Conservation (phyloP, 331 rosid genomes). For the Stylosanthes scabra region DNA sequence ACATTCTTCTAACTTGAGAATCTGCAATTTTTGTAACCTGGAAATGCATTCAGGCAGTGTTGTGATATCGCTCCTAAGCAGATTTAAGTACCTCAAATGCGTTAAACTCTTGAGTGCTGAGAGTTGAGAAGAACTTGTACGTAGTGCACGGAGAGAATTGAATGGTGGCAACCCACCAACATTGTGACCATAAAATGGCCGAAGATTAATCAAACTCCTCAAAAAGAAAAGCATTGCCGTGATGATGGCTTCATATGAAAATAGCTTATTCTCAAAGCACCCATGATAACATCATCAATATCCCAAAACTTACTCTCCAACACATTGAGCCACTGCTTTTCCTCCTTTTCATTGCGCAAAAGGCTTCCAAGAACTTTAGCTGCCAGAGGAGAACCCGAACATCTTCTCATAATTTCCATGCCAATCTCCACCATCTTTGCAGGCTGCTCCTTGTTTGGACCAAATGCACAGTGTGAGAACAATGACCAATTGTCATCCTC, state of each 20-base stretch:
- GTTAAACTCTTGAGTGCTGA: neutral
- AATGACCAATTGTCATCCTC: conserved; percentile 25
- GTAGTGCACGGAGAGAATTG: conserved; percentile 2
- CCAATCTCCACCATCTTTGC: neutral
- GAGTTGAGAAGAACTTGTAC: neutral
- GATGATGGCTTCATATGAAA: neutral
- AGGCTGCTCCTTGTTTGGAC: neutral
- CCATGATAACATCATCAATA: neutral
- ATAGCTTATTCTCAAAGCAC: conserved; percentile 33
- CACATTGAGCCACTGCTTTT: conserved; percentile 9
- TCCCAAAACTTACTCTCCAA: conserved; percentile 28
- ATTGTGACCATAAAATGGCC: too few species aligned
- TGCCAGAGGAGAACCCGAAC: neutral
- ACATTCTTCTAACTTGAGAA: neutral
- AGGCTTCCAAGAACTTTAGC: conserved; percentile 30
- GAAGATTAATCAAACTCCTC: neutral
- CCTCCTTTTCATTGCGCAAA: conserved; percentile 3
- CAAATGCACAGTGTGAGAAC: conserved; percentile 42
- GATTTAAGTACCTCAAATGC: conserved; percentile 13
- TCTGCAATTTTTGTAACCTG: conserved; percentile 4
- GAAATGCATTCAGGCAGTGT: neutral
- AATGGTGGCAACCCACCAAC: too few species aligned
- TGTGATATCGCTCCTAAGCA: neutral
- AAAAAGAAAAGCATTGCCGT: conserved; percentile 32
- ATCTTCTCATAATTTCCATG: neutral